Evolutionary conservation across 2,329 filamentous ascomycete genomes (phyloP), one percentile per base, ranked within the genome.

Genomic region (Calonectria fujianensis): DNA sequence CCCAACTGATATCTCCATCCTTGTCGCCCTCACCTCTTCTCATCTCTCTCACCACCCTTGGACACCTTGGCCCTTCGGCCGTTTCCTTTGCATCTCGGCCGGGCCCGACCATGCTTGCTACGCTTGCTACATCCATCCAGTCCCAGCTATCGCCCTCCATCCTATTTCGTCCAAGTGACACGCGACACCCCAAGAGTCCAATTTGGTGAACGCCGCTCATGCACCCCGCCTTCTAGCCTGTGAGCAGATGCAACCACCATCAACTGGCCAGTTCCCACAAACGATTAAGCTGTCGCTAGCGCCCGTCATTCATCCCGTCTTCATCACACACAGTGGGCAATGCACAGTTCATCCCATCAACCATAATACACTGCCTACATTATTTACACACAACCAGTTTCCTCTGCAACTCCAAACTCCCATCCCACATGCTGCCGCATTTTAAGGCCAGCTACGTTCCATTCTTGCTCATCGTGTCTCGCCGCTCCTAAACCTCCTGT

Each of bases 401-500:
- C 45, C 48, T 11, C 35, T 8, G 16, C 41, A 69, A 69, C 66
- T 59, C 66, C 66, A 39, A 18, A 50, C 51, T 41, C 52, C 51
- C 51, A n/a, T 41, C 69, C 29, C 24, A 14, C 48, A 51, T 35
- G 57, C 31, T 69, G 37, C 31, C 16, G 64, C 29, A 32, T 48
- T 31, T 20, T 24, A 37, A 54, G 45, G 24, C 32, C 29, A 24
- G 32, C 18, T 32, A 41, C 31, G 37, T 32, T 41, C 20, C 20
- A 50, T 63, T 65, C 29, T 66, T 73, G 31, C 61, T 79, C 75
- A 84, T 24, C 41, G 32, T 70, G n/a, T 51, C 37, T 85, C 84
- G 31, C 81, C 84, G 57, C 83, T 83, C 80, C 86, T 88, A 77
- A 91, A 93, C 77, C 91, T 87, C 74, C 91, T 88, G 80, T 94